Base-by-base conservation (phyloP, 2,329 filamentous ascomycete species). In the Penicillium concentricum region DNA sequence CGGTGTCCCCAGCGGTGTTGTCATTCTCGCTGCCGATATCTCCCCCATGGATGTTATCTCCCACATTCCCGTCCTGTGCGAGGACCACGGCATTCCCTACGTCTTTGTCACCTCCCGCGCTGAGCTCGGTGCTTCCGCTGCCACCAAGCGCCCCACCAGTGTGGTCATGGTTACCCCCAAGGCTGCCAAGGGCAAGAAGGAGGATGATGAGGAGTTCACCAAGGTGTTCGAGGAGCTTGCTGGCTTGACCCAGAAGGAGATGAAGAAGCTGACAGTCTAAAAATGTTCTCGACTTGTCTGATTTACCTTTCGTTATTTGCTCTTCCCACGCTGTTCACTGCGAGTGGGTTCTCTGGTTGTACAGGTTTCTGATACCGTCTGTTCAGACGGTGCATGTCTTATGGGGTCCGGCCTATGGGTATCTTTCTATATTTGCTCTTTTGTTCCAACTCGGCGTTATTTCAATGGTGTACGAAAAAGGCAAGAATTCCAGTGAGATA, bases 1-100 rank as follows among this genome's bases (percentile, higher is more conserved):
- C 60, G 75, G 83, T 52, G 81, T 87, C 70, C 87, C 90, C 43
- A 84, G 87, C 65, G 84, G 81, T 61, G 84, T 99, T 65, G 91
- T 97, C 69, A 82, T 99, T 74, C 91, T 99, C 67, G 94, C 94
- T 35, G 94, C 91, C 68, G 94, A 99, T 78, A 97, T 99, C 81
- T 96, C 91, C 51, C 94, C 94, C 64, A 93, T 94, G 87, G 94
- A 99, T 77, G 94, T 99, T 75, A 97, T 99, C 80, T 94, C 91
- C 59, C 94, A 99, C 80, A 90, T 99, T 65, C 94, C 94, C 69
- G 90, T 99, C 56, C 88, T 97, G 57, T 97, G 94, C 84, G 94
- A 99, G 81, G 93, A 97, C 79, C 92, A 97, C 83, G 91, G 90
- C 78, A 91, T 97, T 59, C 94, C 94, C 34, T 99, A 97, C 80